Percentiles rank a stretch among this genome's conserved stretches.
phyloP scores from a whole-genome alignment of 495 filamentous ascomycete genomes.

The Daldinia bambusicola region DNA sequence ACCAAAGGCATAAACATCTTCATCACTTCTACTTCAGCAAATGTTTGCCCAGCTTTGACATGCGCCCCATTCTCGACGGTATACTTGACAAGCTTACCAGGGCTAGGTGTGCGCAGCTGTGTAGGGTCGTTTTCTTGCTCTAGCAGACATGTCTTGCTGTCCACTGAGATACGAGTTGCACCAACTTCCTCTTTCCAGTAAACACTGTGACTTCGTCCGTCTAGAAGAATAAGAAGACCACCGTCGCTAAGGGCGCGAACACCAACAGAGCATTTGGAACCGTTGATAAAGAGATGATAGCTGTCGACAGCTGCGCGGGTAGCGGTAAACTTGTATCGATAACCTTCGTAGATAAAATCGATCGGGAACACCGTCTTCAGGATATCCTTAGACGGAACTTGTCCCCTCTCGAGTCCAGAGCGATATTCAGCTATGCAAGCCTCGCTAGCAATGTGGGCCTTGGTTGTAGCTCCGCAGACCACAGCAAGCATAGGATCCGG shows the following conservation, averaged over 20 bases:
- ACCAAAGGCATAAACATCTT: slow-evolving; percentile 99
- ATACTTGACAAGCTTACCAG: slow-evolving; percentile 98
- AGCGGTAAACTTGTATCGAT: slow-evolving; percentile 97
- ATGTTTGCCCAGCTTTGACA: slow-evolving; percentile 90
- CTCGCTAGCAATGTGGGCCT: slow-evolving; percentile 93
- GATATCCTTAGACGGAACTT: slow-evolving; percentile 94
- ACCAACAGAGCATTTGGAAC: slow-evolving; percentile 93
- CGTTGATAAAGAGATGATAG: slow-evolving; percentile 99
- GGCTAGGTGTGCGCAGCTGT: slow-evolving; percentile 92
- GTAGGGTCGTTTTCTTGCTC: slow-evolving; percentile 99
- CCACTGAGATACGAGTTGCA: slow-evolving; percentile 93
- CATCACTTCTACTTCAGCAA: slow-evolving; percentile 99
- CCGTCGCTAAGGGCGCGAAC: slow-evolving; percentile 93
- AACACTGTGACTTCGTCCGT: slow-evolving; percentile 93
- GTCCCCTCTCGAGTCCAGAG: slow-evolving; percentile 92
- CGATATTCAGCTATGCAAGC: slow-evolving; percentile 86
- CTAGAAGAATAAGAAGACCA: slow-evolving; percentile 89
- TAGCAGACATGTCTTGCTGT: slow-evolving; percentile 96
- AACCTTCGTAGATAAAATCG: slow-evolving; percentile 98
- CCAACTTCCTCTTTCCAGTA: slow-evolving; percentile 99
- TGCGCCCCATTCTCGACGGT: slow-evolving; percentile 97
- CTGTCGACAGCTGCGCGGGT: slow-evolving; percentile 92
- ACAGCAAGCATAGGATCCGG: slow-evolving; percentile 92
- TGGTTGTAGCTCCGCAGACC: slow-evolving; percentile 92
- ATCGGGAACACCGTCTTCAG: slow-evolving; percentile 98